Evolutionary conservation across 2,329 filamentous ascomycete species (phyloP), one percentile per base, ranked within the genome.

Genomic region (Colletotrichum cuscutae): DNA sequence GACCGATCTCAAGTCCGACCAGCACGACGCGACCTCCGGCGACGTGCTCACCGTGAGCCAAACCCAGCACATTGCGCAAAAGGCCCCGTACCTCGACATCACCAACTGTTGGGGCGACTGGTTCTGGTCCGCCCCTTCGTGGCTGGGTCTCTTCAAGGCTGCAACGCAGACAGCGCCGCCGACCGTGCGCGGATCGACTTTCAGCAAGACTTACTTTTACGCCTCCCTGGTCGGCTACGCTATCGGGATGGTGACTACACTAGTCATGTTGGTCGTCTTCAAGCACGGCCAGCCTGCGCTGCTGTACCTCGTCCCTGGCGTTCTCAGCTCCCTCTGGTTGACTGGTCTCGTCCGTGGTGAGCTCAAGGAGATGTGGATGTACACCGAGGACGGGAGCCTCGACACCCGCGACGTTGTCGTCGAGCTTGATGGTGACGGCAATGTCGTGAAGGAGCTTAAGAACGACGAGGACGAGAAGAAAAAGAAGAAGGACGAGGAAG

Each of bases 281-380:
- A 88, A 92, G 59, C 94, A 94, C 74, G 94, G 94, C 3, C 96
- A 99, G 80, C 96, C 96, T 0, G 96, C 97, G 8, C 87, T 99
- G 37, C 85, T 99, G 15, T 98, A 98, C 80, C 90, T 99, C 7
- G 97, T 98, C 0, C 96, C 96, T 0, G 92, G 94, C 0, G 94
- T 98, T 0, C 84, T 98, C 5, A 86, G 89, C 1, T 89, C 92
- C 1, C 80, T 97, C 1, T 97, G 94, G 93, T 81, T 91, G 4
- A 97, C 93, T 2, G 96, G 93, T 0, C 76, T 91, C 5, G 80
- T 88, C 22, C 89, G 91, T 12, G 93, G 95, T 2, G 95, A 98
- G 78, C 75, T 96, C 2, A 86, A 85, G 63, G 82, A 91, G 54
- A 92, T 98, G 89, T 97, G 94, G 93, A 85, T 86, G 3, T 98